phyloP scores from a whole-genome alignment of 306 rosid genomes.

The Pterocarpus santalinus region DNA sequence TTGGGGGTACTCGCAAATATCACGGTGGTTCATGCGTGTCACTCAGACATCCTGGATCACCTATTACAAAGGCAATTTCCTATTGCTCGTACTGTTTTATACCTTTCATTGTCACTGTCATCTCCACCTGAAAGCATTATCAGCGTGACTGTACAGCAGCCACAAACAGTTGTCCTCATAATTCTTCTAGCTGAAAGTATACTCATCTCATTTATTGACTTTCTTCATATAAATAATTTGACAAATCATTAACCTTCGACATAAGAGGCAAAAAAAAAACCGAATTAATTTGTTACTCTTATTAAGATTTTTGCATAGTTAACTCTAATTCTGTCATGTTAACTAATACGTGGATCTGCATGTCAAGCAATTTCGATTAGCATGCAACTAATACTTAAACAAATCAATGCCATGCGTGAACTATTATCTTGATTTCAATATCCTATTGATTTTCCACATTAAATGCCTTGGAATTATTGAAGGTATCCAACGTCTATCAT shows the following conservation, averaged over 20 bases:
- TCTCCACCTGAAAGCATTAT: conserved; percentile 7
- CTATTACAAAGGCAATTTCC: not conserved
- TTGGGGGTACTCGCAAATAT: not conserved
- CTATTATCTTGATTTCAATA: not conserved
- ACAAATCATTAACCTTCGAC: not conserved
- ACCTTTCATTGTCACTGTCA: not conserved
- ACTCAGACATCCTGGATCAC: conserved; percentile 3
- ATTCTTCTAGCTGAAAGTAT: not conserved
- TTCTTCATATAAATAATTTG: not conserved
- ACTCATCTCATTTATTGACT: not conserved
- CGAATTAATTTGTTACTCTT: no score
- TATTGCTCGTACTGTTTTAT: not conserved
- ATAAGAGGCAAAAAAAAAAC: not conserved
- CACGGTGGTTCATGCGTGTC: conserved; percentile 17
- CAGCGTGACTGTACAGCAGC: not conserved
- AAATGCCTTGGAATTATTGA: not conserved
- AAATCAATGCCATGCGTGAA: not conserved
- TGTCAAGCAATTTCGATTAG: no score
- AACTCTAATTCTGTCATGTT: not conserved
- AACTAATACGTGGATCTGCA: no score
- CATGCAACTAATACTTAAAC: not conserved
- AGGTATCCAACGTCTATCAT: no score
- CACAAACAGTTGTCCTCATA: not conserved
- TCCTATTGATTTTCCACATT: not conserved
- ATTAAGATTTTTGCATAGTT: no score